phyloP scores from a whole-genome alignment of 345 rosid genomes.

The Rubroshorea leprosula region DNA sequence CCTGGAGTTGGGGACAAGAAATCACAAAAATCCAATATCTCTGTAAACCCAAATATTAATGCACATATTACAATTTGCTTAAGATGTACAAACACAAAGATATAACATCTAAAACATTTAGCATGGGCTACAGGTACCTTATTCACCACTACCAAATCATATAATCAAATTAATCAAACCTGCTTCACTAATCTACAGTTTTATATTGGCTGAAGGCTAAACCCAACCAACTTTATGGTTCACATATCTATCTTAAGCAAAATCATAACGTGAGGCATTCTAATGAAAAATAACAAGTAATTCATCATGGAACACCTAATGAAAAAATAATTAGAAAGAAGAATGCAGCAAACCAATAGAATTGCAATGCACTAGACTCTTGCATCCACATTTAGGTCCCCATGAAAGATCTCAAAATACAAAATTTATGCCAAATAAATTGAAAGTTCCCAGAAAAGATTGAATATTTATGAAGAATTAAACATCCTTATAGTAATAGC shows the following conservation, averaged over 20 bases:
- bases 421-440: neutral
- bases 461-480: no score
- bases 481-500: neutral
- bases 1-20: conserved; percentile 76
- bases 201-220: neutral
- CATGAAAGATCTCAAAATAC: neutral
- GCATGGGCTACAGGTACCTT: neutral
- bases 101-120: neutral
- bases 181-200: neutral
- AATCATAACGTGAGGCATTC: no score
- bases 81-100: neutral
- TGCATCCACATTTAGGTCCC: neutral
- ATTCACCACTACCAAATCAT: neutral
- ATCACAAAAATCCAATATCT: conserved; percentile 80
- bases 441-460: neutral
- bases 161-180: neutral
- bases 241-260: neutral
- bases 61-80: neutral
- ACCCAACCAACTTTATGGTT: neutral
- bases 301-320: neutral
- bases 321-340: neutral
- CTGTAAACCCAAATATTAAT: conserved; percentile 33
- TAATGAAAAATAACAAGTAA: no score
- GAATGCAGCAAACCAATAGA: neutral
- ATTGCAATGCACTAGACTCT: neutral